phyloP scores from a whole-genome alignment of 495 filamentous ascomycete genomes.

The Pseudevernia furfuracea region DNA sequence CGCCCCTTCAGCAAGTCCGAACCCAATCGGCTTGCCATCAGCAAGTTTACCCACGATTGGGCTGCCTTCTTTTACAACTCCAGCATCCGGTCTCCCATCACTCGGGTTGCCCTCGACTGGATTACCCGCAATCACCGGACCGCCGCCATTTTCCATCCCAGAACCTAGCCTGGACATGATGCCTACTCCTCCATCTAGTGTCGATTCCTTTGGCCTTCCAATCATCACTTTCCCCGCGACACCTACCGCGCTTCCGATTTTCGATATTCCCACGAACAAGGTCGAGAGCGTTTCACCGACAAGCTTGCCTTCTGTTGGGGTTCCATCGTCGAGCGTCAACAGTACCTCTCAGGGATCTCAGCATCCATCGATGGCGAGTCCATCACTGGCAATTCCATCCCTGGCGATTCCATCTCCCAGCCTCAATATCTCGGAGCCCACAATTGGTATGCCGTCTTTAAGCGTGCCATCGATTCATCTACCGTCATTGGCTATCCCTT shows the following conservation, averaged over 20 bases:
- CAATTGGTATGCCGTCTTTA: background rate
- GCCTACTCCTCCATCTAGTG: background rate
- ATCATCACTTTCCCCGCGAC: background rate
- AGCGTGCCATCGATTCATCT: background rate
- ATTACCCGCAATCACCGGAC: background rate
- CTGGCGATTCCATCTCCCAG: background rate
- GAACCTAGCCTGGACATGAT: background rate
- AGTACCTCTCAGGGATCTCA: no score
- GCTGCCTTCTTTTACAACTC: background rate
- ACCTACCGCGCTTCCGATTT: background rate
- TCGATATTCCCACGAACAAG: background rate
- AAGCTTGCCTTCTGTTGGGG: background rate
- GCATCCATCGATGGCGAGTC: no score
- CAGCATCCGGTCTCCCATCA: background rate
- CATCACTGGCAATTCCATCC: background rate
- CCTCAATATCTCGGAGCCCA: background rate
- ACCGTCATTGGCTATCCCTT: background rate
- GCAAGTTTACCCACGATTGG: background rate
- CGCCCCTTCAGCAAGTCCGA: background rate
- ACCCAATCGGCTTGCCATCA: background rate
- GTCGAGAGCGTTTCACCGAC: background rate
- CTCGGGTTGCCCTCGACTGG: background rate
- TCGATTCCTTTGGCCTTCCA: background rate
- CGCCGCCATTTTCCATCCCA: background rate
- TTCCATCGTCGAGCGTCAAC: no score